Percentiles rank a stretch among this genome's conserved stretches.
Evolutionary conservation across 768 basidiomycete genomes (phyloP).

Genomic region (Trametes gibbosa): DNA sequence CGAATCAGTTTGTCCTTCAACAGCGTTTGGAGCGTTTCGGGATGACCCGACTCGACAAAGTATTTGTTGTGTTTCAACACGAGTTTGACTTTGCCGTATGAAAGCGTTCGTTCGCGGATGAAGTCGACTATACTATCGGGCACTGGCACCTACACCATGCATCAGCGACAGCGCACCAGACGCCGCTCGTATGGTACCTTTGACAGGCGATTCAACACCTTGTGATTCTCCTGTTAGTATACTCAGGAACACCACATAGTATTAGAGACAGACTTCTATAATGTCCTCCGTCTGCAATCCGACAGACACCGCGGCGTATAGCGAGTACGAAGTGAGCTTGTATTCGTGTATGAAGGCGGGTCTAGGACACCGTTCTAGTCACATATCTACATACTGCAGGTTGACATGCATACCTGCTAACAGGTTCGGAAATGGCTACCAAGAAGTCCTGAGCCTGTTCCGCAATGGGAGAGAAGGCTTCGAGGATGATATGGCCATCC

Average conservation of each 20-base stretch:
- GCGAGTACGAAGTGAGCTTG: constrained; percentile 95
- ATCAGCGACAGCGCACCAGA: neutral
- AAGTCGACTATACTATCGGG: constrained; percentile 82
- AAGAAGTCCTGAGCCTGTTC: constrained; percentile 98
- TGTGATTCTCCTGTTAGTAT: constrained; percentile 24
- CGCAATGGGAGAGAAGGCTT: constrained; percentile 96
- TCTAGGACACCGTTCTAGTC: constrained; percentile 42
- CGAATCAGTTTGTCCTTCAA: constrained; percentile 85
- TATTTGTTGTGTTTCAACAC: constrained; percentile 98
- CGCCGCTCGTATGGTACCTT: constrained; percentile 47
- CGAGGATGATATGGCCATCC: constrained; percentile 90
- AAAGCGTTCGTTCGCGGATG: constrained; percentile 90
- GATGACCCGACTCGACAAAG: constrained; percentile 93
- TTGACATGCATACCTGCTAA: constrained; percentile 77
- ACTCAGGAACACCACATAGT: constrained; percentile 26
- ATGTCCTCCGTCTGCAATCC: constrained; percentile 98
- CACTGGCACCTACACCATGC: constrained; percentile 72
- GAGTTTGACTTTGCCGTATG: constrained; percentile 97
- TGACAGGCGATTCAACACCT: constrained; percentile 80
- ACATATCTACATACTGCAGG: constrained; percentile 29
- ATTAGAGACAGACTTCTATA: constrained; percentile 73
- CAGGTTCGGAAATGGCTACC: constrained; percentile 96
- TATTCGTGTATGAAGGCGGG: constrained; percentile 99
- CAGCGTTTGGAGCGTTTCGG: constrained; percentile 85
- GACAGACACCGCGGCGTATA: constrained; percentile 98